phyloP scores from a whole-genome alignment of 2,329 filamentous ascomycete genomes.

The Sclerotinia spermophila region DNA sequence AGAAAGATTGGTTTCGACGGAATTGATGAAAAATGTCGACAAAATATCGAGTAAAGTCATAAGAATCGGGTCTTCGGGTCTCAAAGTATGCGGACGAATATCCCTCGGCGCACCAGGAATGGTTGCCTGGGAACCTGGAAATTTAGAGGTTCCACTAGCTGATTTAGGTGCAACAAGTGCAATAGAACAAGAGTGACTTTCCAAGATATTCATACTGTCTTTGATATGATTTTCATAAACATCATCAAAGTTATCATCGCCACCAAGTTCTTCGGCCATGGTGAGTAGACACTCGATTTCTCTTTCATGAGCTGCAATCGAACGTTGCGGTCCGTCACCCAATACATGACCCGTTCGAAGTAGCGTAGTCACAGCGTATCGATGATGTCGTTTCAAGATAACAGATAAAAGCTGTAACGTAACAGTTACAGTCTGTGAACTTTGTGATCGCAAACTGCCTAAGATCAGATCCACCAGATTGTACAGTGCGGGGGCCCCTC shows the following conservation, averaged over 20 bases:
- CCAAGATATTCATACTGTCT: slow-evolving; percentile 65
- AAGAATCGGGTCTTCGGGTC: slow-evolving; percentile 58
- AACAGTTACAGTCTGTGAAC: slow-evolving; percentile 83
- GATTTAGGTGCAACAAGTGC: slow-evolving; percentile 62
- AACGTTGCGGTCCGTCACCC: slow-evolving; percentile 55
- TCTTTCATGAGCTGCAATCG: slow-evolving; percentile 68
- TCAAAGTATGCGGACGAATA: slow-evolving; percentile 58
- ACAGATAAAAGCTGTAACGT: slow-evolving; percentile 84
- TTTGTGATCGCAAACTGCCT: slow-evolving; percentile 77
- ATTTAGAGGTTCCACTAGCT: slow-evolving; percentile 53
- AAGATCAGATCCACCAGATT: slow-evolving; percentile 89
- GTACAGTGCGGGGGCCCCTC: slow-evolving; percentile 79
- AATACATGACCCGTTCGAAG: slow-evolving; percentile 62
- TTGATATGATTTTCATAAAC: slow-evolving; percentile 69
- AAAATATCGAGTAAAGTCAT: slow-evolving; percentile 68
- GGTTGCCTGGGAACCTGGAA: slow-evolving; percentile 53
- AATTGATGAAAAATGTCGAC: slow-evolving; percentile 80
- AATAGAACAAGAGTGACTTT: slow-evolving; percentile 70
- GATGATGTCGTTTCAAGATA: slow-evolving; percentile 82
- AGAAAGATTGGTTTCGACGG: slow-evolving; percentile 84
- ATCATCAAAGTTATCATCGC: slow-evolving; percentile 66
- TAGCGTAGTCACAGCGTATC: slow-evolving; percentile 75
- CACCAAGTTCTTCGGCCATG: slow-evolving; percentile 65
- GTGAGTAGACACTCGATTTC: slow-evolving; percentile 70
- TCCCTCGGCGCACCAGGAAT: slow-evolving; percentile 59